Conservation (phyloP, 192 early-diverging fungal genomes). For the Backusella tuberculispora region DNA sequence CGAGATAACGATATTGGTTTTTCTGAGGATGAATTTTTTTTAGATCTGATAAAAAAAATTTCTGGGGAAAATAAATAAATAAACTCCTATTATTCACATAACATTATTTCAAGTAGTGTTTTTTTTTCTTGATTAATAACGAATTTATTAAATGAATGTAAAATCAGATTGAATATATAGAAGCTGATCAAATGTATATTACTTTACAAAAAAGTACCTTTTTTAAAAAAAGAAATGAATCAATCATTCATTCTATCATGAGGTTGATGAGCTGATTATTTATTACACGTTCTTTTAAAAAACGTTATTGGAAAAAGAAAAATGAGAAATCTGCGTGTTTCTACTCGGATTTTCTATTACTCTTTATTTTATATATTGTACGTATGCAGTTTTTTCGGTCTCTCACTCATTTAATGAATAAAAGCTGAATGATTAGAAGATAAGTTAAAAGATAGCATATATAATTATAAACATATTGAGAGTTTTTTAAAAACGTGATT, state of each 20-base stretch:
- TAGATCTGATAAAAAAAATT: conserved; percentile 16
- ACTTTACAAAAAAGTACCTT: neutral
- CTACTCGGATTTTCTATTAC: neutral
- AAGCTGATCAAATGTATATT: neutral
- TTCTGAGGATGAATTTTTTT: conserved; percentile 9
- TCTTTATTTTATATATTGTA: neutral
- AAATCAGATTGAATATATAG: neutral
- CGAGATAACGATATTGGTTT: conserved; percentile 5
- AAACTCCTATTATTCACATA: neutral
- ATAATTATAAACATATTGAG: too few species aligned
- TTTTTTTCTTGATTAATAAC: too few species aligned
- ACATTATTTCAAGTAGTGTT: neutral
- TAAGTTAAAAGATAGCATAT: too few species aligned
- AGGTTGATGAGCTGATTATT: conserved; percentile 1
- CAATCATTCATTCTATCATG: neutral
- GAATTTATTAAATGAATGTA: neutral
- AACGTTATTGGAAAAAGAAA: neutral
- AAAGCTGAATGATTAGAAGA: too few species aligned
- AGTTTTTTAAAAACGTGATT: too few species aligned
- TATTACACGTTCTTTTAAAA: neutral
- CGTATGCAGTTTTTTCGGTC: too few species aligned
- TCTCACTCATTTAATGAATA: too few species aligned
- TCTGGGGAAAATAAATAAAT: neutral
- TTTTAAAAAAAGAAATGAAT: neutral
- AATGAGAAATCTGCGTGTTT: neutral